phyloP scores from a whole-genome alignment of 2,329 filamentous ascomycete species.

The Nothophoma quercina region DNA sequence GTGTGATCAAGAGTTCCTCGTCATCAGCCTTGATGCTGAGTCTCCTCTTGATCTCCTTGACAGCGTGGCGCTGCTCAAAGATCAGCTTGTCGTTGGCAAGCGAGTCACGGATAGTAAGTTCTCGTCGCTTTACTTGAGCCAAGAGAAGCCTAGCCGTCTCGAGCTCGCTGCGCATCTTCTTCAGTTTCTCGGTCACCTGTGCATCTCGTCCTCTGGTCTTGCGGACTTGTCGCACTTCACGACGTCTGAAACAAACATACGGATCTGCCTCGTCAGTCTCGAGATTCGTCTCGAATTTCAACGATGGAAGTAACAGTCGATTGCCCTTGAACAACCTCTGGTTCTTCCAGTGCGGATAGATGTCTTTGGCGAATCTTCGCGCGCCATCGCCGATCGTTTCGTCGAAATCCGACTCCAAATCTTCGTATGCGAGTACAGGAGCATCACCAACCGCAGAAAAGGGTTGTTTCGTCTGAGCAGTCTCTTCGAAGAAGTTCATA shows the following conservation, averaged over 20 bases:
- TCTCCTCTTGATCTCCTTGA: slow-evolving; percentile 89
- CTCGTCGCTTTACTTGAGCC: slow-evolving; percentile 78
- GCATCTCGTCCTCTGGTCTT: slow-evolving; percentile 95
- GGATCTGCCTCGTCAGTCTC: slow-evolving; percentile 96
- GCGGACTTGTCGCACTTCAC: slow-evolving; percentile 90
- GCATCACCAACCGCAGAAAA: slow-evolving; percentile 91
- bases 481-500: slow-evolving; percentile 95
- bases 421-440: slow-evolving; percentile 68
- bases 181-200: slow-evolving; percentile 92
- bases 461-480: slow-evolving; percentile 81
- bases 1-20: slow-evolving; percentile 83
- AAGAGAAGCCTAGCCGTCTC: slow-evolving; percentile 87
- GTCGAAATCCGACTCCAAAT: slow-evolving; percentile 70
- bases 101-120: slow-evolving; percentile 79
- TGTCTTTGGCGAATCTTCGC: slow-evolving; percentile 72
- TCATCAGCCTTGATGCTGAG: slow-evolving; percentile 91
- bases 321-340: slow-evolving; percentile 73
- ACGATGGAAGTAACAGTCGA: slow-evolving; percentile 73
- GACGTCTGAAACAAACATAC: slow-evolving; percentile 96
- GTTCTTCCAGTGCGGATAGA: slow-evolving; percentile 90
- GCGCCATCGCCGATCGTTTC: slow-evolving; percentile 63
- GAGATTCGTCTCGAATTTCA: slow-evolving; percentile 94
- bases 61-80: slow-evolving; percentile 80
- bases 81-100: slow-evolving; percentile 77
- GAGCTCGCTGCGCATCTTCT: slow-evolving; percentile 86